Percentiles rank a stretch among this genome's conserved stretches.
phyloP scores from a whole-genome alignment of 2,329 filamentous ascomycete species.

The Trichoderma asperellum region DNA sequence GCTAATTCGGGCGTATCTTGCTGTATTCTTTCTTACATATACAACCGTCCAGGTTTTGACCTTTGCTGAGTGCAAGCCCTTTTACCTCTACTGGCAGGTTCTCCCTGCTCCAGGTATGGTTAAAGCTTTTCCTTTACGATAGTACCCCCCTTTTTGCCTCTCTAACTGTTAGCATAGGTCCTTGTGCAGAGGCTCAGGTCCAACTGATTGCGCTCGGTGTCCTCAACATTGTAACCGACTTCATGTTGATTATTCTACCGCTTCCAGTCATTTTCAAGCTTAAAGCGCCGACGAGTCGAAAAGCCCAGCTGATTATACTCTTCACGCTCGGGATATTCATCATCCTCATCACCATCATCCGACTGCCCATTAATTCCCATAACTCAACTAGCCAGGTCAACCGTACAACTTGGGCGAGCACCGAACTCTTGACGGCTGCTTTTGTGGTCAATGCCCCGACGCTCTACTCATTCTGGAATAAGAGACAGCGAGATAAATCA shows the following conservation, averaged over 20 bases:
- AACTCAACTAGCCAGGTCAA: conserved; percentile 43
- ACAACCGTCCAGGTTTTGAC: conserved; percentile 40
- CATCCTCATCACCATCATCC: conserved; percentile 45
- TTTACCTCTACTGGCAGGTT: conserved; percentile 61
- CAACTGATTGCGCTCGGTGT: conserved; percentile 42
- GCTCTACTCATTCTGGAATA: conserved; percentile 43
- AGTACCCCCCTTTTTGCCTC: neutral
- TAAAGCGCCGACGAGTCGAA: conserved; percentile 38
- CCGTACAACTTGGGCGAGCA: conserved; percentile 45
- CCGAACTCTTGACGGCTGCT: conserved; percentile 42
- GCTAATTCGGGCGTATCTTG: conserved; percentile 36
- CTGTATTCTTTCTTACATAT: conserved; percentile 39
- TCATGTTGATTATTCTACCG: conserved; percentile 37
- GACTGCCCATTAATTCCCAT: conserved; percentile 44
- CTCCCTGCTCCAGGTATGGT: conserved; percentile 45
- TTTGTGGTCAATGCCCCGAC: conserved; percentile 47
- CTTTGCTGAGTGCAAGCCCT: conserved; percentile 48
- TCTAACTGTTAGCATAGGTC: conserved; percentile 29
- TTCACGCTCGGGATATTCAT: conserved; percentile 47
- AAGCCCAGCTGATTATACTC: conserved; percentile 40
- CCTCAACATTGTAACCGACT: conserved; percentile 42
- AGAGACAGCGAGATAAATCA: conserved; percentile 32
- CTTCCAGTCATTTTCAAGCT: conserved; percentile 37
- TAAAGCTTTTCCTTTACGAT: neutral
- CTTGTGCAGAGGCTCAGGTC: conserved; percentile 39